These are phyloP conservation scores for Elongisporangium anandrum DNA, from an alignment of 352 stramenopile genomes.

Conservation along the genomic window DNA sequence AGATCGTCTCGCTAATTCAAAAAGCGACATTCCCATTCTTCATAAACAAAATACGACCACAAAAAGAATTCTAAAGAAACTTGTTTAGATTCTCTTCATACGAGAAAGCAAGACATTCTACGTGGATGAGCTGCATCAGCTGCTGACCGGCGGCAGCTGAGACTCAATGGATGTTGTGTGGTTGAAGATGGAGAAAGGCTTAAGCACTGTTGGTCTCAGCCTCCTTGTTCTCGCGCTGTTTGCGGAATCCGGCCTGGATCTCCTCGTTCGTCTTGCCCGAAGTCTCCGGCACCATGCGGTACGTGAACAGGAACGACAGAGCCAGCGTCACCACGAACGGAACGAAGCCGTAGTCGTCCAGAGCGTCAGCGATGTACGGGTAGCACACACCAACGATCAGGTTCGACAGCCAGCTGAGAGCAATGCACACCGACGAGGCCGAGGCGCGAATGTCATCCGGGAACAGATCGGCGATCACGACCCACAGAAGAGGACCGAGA, in stretches of 20 bases:
- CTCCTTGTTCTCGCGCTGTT: conserved; percentile 7
- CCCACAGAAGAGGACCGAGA: conserved; percentile 50
- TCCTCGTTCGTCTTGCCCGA: conserved; percentile 50
- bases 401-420: conserved; percentile 50
- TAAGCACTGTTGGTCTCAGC: no score
- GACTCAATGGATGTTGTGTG: no score
- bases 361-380: conserved; percentile 45
- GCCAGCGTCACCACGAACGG: conserved; percentile 43
- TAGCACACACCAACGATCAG: conserved; percentile 48
- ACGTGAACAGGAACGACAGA: conserved; percentile 39
- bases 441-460: conserved; percentile 41
- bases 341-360: conserved; percentile 36
- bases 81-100: no score
- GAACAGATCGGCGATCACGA: conserved; percentile 53
- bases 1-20: no score
- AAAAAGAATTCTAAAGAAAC: no score
- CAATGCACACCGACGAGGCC: conserved; percentile 38
- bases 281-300: conserved; percentile 48
- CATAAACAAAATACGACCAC: no score
- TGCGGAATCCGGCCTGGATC: conserved; percentile 47
- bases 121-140: no score
- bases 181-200: no score
- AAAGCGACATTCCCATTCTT: no score
- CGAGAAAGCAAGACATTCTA: no score
- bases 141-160: no score